Conservation (phyloP, 306 rosid genomes). For the Vigna unguiculata region DNA sequence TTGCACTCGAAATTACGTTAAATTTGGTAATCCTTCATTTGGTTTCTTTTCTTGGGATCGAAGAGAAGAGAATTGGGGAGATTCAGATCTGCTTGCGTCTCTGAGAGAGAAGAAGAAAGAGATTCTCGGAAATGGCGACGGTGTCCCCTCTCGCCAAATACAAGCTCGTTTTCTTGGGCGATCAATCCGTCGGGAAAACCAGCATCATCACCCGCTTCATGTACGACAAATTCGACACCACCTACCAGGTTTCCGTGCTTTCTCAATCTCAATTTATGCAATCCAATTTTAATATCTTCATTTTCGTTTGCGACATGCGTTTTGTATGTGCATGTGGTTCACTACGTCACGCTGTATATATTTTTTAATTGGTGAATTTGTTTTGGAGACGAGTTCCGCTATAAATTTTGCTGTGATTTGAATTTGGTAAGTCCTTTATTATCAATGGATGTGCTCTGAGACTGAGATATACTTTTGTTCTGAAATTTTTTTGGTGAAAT, state of each 20-base stretch:
- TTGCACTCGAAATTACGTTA: constrained; percentile 43
- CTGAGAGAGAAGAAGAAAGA: constrained; percentile 34
- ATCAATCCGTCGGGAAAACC: constrained; percentile 94
- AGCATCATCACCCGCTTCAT: constrained; percentile 97
- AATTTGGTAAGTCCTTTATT: not conserved
- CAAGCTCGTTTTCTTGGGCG: constrained; percentile 74
- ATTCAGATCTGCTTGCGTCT: constrained; percentile 45
- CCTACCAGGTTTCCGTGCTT: constrained; percentile 67
- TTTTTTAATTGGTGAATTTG: not conserved
- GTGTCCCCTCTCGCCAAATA: constrained; percentile 94
- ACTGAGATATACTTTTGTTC: not conserved
- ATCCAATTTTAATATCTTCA: not conserved
- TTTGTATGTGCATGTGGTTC: constrained; percentile 16
- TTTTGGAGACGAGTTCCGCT: not conserved
- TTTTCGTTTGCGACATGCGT: constrained; percentile 14
- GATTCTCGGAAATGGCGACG: constrained; percentile 63
- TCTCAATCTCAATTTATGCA: not conserved
- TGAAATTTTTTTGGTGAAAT: not conserved
- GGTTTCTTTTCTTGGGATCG: not conserved
- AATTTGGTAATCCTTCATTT: constrained; percentile 3
- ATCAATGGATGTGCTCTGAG: not conserved
- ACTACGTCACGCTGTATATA: not conserved
- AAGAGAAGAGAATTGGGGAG: constrained; percentile 32
- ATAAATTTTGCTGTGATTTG: not conserved
- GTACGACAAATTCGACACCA: constrained; percentile 96